These are phyloP conservation scores for Syzygium malaccense DNA, from an alignment of 441 rosid species.

Conservation along the genomic window DNA sequence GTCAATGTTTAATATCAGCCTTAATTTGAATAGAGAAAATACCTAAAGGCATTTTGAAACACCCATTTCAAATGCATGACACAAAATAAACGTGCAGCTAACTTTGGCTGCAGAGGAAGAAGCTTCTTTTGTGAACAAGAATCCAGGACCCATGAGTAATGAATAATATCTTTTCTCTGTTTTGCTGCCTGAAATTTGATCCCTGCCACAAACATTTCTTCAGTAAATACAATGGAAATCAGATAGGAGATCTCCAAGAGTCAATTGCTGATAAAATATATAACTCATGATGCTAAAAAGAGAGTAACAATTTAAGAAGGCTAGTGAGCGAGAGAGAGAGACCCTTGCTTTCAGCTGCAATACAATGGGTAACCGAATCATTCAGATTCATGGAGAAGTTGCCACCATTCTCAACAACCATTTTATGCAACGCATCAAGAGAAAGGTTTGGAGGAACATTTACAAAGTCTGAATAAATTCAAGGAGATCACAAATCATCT, in stretches of 20 bases:
- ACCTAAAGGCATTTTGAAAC: neutral
- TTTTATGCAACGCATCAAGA: constrained; percentile 72
- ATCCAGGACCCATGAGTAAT: constrained; percentile 84
- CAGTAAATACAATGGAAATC: neutral
- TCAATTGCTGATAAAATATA: neutral
- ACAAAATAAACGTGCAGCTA: constrained; percentile 14
- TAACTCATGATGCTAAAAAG: neutral
- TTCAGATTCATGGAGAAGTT: constrained; percentile 92
- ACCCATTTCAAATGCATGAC: neutral
- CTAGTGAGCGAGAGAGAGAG: constrained; percentile 18
- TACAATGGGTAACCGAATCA: constrained; percentile 79
- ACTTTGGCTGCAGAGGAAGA: constrained; percentile 91
- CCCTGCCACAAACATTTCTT: constrained; percentile 40
- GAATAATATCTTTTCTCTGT: constrained; percentile 72
- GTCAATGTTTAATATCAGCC: neutral
- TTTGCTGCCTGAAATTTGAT: constrained; percentile 88
- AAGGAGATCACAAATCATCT: constrained; percentile 27
- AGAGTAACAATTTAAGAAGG: neutral
- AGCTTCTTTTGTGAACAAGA: constrained; percentile 71
- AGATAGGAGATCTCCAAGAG: neutral
- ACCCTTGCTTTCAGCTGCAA: constrained; percentile 96
- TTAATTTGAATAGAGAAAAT: neutral
- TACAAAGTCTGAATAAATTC: constrained; percentile 60
- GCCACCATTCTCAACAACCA: constrained; percentile 97
- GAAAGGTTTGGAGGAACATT: constrained; percentile 61